Base-by-base conservation (phyloP, 768 basidiomycete genomes). In the Tylopilus intermedius region DNA sequence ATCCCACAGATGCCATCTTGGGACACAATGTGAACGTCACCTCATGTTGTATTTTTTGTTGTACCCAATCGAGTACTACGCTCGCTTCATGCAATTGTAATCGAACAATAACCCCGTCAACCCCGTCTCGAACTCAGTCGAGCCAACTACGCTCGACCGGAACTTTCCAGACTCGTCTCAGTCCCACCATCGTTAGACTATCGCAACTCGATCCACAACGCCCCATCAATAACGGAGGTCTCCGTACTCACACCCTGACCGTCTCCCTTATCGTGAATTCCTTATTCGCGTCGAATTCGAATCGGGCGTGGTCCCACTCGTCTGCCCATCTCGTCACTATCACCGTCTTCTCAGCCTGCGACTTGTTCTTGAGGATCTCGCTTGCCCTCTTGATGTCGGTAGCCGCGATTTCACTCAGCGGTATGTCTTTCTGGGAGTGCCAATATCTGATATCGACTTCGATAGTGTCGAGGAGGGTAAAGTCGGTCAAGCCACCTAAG, bases 1-100 rank as follows among this genome's bases (percentile, higher is more conserved):
- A 40, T 51, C 52, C 27, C 62, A 64, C 42, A 41, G 32, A 7
- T 52, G 51, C 32, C 61, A 37, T 26, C 33, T 68, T 64, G 56
- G 40, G 57, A 15, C 24, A 65, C 59, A 58, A 67, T 40, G 49
- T 54, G 49, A 30, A 30, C 30, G 30, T 9, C 15, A 39, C 48
- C 33, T 47, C 38, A 37, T 59, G 33, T 66, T 61, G n/a, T 54
- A 22, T 9, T 41, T 46, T 9, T 45, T 55, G 26, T 65, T 59
- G 53, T 59, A 1, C 47, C 45, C 15, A 43, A 37, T 50, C 41
- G 14, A 48, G 38, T 14, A 18, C n/a, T 26, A 15, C 33, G 5
- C 33, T 13, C 32, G 11, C 32, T 33, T 13, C 43, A 18, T 29
- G 33, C 47, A 62, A 58, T 62, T 57, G 62, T 64, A 41, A 14